phyloP scores from a whole-genome alignment of 2,329 filamentous ascomycete genomes.

The Scolecobasidium constrictum region DNA sequence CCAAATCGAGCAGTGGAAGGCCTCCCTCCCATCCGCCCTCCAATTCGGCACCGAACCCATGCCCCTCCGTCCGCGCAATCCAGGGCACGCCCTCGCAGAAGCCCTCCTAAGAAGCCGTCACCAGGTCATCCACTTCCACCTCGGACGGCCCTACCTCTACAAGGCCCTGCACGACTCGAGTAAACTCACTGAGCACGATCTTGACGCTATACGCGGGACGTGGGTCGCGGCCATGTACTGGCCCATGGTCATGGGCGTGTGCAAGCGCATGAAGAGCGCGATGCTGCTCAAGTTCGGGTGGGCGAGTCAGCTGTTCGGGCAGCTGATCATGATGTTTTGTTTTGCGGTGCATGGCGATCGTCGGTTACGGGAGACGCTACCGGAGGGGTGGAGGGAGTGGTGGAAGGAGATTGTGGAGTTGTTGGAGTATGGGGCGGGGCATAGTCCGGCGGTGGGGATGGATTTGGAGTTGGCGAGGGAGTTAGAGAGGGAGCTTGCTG shows the following conservation, averaged over 20 bases:
- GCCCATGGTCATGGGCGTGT: conserved; percentile 25
- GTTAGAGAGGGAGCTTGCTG: background rate
- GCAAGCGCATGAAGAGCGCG: conserved; percentile 24
- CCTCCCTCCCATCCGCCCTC: conserved; percentile 36
- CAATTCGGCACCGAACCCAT: conserved; percentile 29
- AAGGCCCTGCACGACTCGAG: conserved; percentile 24
- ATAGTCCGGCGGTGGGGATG: conserved; percentile 18
- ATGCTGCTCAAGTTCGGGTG: conserved; percentile 27
- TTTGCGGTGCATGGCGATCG: conserved; percentile 19
- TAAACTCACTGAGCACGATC: conserved; percentile 21
- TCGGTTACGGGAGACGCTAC: conserved; percentile 21
- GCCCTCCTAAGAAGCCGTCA: conserved; percentile 28
- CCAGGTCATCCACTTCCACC: conserved; percentile 26
- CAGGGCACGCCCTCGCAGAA: conserved; percentile 26
- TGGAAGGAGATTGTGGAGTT: conserved; percentile 24
- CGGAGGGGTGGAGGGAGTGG: conserved; percentile 24
- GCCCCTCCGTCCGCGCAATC: conserved; percentile 15
- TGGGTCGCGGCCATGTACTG: conserved; percentile 25
- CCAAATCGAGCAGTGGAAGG: conserved; percentile 45
- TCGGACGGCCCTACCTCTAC: conserved; percentile 26
- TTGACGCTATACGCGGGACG: conserved; percentile 19
- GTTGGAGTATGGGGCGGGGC: conserved; percentile 20
- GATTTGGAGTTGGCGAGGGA: background rate
- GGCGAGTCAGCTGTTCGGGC: conserved; percentile 26
- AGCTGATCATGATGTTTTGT: conserved; percentile 23